A percentile compares a stretch with the other conserved stretches of the same genome.
Evolutionary conservation across 2,329 filamentous ascomycete genomes (phyloP).

Genomic region (Fusarium algeriense): DNA sequence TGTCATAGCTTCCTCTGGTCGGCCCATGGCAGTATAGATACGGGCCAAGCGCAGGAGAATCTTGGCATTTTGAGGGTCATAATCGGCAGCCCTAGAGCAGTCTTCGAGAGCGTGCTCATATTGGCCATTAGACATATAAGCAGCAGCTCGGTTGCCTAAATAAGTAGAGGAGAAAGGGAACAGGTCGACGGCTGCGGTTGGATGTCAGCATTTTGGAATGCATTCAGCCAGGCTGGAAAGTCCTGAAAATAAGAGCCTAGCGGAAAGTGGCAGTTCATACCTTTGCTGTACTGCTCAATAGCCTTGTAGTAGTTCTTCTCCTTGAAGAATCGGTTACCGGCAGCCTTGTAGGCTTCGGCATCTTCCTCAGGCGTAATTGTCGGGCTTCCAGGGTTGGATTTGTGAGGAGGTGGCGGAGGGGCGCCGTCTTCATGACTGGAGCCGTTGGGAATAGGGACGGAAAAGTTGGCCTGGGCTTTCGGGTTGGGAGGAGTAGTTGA

Average conservation of each 20-base stretch:
- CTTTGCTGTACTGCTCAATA: slow-evolving; percentile 94
- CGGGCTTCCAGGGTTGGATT: slow-evolving; percentile 71
- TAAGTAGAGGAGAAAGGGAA: slow-evolving; percentile 90
- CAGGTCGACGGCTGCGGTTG: slow-evolving; percentile 80
- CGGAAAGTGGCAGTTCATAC: slow-evolving; percentile 61
- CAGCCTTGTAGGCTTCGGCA: slow-evolving; percentile 90
- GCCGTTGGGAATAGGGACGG: slow-evolving; percentile 65
- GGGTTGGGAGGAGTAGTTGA: slow-evolving; percentile 64
- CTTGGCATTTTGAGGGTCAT: slow-evolving; percentile 89
- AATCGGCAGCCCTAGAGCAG: slow-evolving; percentile 81
- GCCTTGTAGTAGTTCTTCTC: slow-evolving; percentile 89
- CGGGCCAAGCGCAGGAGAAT: slow-evolving; percentile 88
- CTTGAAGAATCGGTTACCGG: slow-evolving; percentile 98
- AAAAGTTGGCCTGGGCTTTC: slow-evolving; percentile 59
- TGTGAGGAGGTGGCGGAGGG: slow-evolving; percentile 79
- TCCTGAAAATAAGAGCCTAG: slow-evolving; percentile 1
- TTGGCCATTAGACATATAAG: slow-evolving; percentile 88
- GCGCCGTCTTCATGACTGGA: slow-evolving; percentile 59
- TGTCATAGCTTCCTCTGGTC: slow-evolving; percentile 86
- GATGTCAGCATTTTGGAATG: slow-evolving; percentile 37
- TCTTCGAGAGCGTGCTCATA: slow-evolving; percentile 87
- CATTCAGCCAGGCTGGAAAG: slow-evolving; percentile 2
- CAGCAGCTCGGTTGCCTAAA: slow-evolving; percentile 93
- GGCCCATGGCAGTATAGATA: slow-evolving; percentile 88
- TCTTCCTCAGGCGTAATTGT: slow-evolving; percentile 72